Base-by-base conservation (phyloP, 768 basidiomycete genomes). In the Lentinula raphanica region DNA sequence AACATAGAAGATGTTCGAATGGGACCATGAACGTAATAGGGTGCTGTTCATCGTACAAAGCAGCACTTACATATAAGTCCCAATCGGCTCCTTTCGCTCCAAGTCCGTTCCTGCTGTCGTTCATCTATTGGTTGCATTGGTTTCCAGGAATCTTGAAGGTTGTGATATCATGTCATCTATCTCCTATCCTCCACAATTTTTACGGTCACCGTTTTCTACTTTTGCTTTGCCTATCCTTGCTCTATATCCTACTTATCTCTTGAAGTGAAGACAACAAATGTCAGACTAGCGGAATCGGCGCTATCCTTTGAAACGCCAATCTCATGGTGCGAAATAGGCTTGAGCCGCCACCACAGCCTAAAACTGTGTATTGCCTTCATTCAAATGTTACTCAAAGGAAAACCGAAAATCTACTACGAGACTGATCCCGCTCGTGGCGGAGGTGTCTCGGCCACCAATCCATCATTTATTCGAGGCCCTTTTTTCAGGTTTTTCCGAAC, bases 1-100 rank as follows among this genome's bases (percentile, higher is more conserved):
- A 40, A 54, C 38, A 40, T 40, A 60, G 74, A 76, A 67, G 75
- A 76, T 62, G 67, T 60, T 62, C 67, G 72, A 56, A 72, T 72
- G 70, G 71, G 70, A 15, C 60, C 40, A 48, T 54, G 50, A 54
- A 28, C 7, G 32, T 49, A 36, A 35, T 31, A 28, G n/a, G n/a
- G n/a, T n/a, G n/a, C n/a, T n/a, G n/a, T n/a, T n/a, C n/a, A n/a
- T n/a, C n/a, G n/a, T n/a, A n/a, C n/a, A n/a, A n/a, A n/a, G n/a
- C n/a, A n/a, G n/a, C n/a, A n/a, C n/a, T n/a, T n/a, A n/a, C n/a
- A n/a, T 2, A 27, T 8, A 12, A 17, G 9, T 48, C 27, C 9
- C 25, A 19, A 28, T 49, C 25, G 29, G 5, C 13, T 35, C 25
- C 25, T 27, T 21, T 6, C 25, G 27, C 5, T 19, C 46, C 29